Conservation (phyloP, 202 grass and related monocot genomes). For the Sporobolus alterniflorus region DNA sequence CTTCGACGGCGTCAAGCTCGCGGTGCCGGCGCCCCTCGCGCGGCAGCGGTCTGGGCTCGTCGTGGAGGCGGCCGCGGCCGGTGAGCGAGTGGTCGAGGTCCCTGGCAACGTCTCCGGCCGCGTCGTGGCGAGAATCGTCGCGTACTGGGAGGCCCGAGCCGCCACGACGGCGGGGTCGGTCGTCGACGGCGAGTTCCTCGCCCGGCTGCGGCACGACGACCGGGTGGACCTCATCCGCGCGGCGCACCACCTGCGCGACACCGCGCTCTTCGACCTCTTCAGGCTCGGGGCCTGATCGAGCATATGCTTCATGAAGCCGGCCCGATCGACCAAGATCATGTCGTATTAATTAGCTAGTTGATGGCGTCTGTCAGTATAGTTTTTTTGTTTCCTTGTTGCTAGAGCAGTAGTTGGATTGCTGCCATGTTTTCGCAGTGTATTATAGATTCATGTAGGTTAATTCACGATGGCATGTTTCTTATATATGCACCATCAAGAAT, state of each 20-base stretch:
- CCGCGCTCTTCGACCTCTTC: constrained; percentile 37
- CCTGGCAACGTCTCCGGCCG: constrained; percentile 20
- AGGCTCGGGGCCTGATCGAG: neutral
- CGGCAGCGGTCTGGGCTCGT: constrained; percentile 3
- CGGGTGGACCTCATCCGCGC: constrained; percentile 48
- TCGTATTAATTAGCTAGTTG: too few species aligned
- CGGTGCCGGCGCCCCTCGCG: constrained; percentile 6
- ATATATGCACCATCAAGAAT: too few species aligned
- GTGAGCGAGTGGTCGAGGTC: constrained; percentile 20
- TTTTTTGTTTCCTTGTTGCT: too few species aligned
- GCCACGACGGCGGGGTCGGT: neutral
- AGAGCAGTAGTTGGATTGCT: too few species aligned
- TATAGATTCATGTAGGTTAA: too few species aligned
- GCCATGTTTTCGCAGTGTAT: too few species aligned
- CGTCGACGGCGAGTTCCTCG: constrained; percentile 38
- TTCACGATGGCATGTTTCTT: too few species aligned
- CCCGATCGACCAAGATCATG: too few species aligned
- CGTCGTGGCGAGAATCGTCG: constrained; percentile 27
- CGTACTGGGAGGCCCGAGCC: constrained; percentile 31
- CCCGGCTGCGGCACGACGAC: constrained; percentile 35
- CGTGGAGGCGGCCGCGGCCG: neutral
- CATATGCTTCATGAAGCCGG: too few species aligned
- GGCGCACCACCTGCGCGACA: constrained; percentile 37
- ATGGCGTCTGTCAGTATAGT: too few species aligned
- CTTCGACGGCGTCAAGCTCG: constrained; percentile 27